Evolutionary conservation across 2,329 filamentous ascomycete species (phyloP), one percentile per base, ranked within the genome.

Genomic region (Fusarium graminum): DNA sequence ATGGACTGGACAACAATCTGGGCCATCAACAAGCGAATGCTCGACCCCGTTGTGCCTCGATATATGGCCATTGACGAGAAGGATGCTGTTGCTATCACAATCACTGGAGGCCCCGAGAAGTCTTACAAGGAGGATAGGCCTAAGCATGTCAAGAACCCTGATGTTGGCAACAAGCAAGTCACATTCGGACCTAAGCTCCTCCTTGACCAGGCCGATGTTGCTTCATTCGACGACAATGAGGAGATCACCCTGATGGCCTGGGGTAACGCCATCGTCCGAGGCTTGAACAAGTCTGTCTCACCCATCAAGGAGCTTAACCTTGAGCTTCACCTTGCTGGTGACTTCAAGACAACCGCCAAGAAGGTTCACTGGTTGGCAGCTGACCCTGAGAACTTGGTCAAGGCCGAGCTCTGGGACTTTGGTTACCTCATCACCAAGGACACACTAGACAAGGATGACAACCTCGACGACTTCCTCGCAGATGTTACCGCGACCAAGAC

Each of bases 191-290:
- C 86, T 57, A 85, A 89, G 64, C 83, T 97, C 68, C 82, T 95
- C 62, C 82, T 98, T 51, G 94, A 97, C 76, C 94, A 97, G 79
- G 91, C 85, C 43, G 94, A 98, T 73, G 92, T 90, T 63, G 90
- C 90, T 76, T 86, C 86, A 26, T 96, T 97, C 80, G 90, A 88
- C 72, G 85, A 90, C 61, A 89, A 90, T 74, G 94, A 98, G 81
- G 94, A 97, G 79, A 92, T 98, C 73, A 97, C 94, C 0, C 85
- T 97, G 40, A 97, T 97, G 94, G 91, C 91, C 77, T 98, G 94
- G 94, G 95, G 94, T 71, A 96, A 97, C 74, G 92, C 91, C 13
- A 87, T 93, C 68, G 91, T 95, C 25, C 87, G 89, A 54, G 87
- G 88, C 60, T 87, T 92, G 63, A 82, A 86, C 45, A 79, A 81